A percentile compares a stretch with the other conserved stretches of the same genome.
Conservation (phyloP, 2,329 filamentous ascomycete species). For the Fusarium citri region DNA sequence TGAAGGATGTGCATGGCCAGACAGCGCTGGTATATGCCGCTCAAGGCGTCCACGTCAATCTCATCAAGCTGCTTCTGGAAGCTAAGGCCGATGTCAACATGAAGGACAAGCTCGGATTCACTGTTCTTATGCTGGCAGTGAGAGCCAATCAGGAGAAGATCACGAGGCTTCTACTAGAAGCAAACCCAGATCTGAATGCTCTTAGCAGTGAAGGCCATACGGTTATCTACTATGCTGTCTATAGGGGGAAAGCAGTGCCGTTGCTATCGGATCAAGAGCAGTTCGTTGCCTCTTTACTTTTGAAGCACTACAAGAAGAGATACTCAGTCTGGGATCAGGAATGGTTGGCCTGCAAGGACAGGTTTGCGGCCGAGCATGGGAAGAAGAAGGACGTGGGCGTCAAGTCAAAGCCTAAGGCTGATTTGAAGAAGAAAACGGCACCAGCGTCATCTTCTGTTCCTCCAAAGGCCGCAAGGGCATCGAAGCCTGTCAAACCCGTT, state of each 20-base stretch:
- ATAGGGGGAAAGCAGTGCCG: not conserved
- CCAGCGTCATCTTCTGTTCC: not conserved
- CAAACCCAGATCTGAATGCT: not conserved
- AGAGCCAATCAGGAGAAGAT: not conserved
- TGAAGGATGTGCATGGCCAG: not conserved
- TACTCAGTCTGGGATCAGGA: slow-evolving; percentile 1
- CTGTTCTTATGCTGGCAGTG: slow-evolving; percentile 1
- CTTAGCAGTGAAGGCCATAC: slow-evolving; percentile 2
- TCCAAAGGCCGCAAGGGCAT: not conserved
- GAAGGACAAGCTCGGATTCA: not conserved
- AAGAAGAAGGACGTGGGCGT: not conserved
- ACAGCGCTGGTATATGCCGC: slow-evolving; percentile 4
- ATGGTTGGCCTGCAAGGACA: slow-evolving; percentile 1
- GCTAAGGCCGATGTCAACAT: not conserved
- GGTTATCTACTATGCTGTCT: not conserved
- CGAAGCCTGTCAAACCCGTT: not conserved
- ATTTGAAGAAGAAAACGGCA: not conserved
- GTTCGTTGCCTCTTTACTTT: not conserved
- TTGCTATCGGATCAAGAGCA: not conserved
- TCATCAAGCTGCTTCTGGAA: not conserved
- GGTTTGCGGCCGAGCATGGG: not conserved
- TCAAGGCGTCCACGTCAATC: not conserved
- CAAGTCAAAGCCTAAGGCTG: not conserved
- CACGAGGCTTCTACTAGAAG: not conserved
- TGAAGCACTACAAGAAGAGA: slow-evolving; percentile 3